phyloP scores from a whole-genome alignment of 768 basidiomycete species.

The Tulasnella sp. region DNA sequence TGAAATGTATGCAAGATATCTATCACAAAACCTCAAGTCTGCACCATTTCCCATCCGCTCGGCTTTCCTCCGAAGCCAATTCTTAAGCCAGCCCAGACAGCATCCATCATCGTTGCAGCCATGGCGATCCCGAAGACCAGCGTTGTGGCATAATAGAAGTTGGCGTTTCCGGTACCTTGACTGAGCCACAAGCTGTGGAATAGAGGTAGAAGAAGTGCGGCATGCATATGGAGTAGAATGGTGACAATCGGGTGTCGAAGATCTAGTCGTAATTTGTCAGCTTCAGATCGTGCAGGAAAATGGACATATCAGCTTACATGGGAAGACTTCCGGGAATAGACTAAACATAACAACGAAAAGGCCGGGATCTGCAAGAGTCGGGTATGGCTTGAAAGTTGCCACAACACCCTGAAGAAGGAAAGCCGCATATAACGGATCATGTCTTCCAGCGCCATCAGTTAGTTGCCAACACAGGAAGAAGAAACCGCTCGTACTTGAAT shows the following conservation, averaged over 20 bases:
- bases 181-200: constrained; percentile 91
- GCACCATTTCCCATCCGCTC: constrained; percentile 60
- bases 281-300: background rate
- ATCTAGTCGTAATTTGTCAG: constrained; percentile 54
- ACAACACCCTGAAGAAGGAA: constrained; percentile 77
- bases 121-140: constrained; percentile 90
- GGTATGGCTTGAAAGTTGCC: constrained; percentile 88
- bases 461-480: constrained; percentile 5
- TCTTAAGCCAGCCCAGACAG: constrained; percentile 79
- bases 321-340: constrained; percentile 81
- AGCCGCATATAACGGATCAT: constrained; percentile 81
- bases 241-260: constrained; percentile 85
- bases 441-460: constrained; percentile 49
- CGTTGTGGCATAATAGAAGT: constrained; percentile 97
- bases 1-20: background rate
- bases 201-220: constrained; percentile 81
- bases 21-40: constrained; percentile 40
- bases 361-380: constrained; percentile 85
- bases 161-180: constrained; percentile 93
- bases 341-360: constrained; percentile 80
- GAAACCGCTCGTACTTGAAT: constrained; percentile 61
- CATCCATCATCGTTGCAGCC: constrained; percentile 81
- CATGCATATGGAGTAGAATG: constrained; percentile 77
- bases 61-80: constrained; percentile 64
- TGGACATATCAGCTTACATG: constrained; percentile 54